Evolutionary conservation across 371 early-diverging fungal genomes (phyloP).

Genomic region (Mucor plumbeus): DNA sequence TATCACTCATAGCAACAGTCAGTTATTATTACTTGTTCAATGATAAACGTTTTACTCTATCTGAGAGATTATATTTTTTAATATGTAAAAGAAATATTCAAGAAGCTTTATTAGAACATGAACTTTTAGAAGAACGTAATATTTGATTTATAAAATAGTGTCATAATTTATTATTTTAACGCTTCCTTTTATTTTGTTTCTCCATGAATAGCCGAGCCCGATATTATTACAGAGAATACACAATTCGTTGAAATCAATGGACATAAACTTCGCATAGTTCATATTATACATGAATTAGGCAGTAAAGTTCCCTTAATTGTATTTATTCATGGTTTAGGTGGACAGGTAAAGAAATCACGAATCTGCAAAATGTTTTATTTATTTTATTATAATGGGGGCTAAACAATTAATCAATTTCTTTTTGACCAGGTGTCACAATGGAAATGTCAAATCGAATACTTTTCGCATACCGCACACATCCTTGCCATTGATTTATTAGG

Average conservation of each 20-base stretch:
- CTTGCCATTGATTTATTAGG: slow-evolving; percentile 73
- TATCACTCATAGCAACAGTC: slow-evolving; percentile 13
- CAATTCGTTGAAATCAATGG: slow-evolving; percentile 62
- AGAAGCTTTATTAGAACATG: slow-evolving; percentile 42
- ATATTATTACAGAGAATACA: slow-evolving; percentile 50
- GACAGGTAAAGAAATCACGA: slow-evolving; percentile 54
- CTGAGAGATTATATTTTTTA: slow-evolving; percentile 41
- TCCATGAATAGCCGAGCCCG: slow-evolving; percentile 41
- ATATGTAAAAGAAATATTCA: slow-evolving; percentile 43
- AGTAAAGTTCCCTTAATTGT: slow-evolving; percentile 70
- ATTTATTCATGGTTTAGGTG: slow-evolving; percentile 77
- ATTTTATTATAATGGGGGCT: neutral
- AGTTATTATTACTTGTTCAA: slow-evolving; percentile 16
- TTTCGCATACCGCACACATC: slow-evolving; percentile 70
- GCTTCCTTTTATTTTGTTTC: neutral
- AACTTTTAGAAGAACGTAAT: slow-evolving; percentile 37
- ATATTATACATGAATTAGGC: slow-evolving; percentile 71
- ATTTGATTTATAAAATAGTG: too few relatives aligned
- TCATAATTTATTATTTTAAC: neutral
- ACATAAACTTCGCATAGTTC: slow-evolving; percentile 66
- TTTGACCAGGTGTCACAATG: slow-evolving; percentile 65
- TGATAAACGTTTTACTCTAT: slow-evolving; percentile 22
- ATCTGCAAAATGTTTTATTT: neutral
- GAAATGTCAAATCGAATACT: slow-evolving; percentile 69
- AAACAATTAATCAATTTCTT: neutral